Evolutionary conservation across 257 asterid genomes (phyloP).

Genomic region (Eustoma russellianum): DNA sequence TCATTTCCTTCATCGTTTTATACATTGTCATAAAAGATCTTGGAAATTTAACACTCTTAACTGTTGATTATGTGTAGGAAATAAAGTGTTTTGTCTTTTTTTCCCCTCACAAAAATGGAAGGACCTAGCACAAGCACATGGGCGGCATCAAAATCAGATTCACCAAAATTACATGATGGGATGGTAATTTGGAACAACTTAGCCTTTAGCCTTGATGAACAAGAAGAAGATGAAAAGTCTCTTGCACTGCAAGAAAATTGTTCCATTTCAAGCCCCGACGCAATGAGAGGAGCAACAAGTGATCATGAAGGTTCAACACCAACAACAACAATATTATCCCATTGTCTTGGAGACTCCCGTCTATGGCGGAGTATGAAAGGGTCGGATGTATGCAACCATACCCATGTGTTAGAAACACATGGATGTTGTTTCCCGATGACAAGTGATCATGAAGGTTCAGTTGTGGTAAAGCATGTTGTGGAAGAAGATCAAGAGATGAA

Average conservation of each 20-base stretch:
- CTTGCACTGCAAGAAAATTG: neutral
- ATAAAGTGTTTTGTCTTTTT: no score
- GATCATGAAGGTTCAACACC: neutral
- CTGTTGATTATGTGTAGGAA: no score
- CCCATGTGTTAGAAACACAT: no score
- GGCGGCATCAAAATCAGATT: neutral
- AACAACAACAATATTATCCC: no score
- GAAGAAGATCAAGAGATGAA: conserved; percentile 2
- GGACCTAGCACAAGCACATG: neutral
- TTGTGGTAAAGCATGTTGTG: neutral
- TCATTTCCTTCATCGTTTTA: no score
- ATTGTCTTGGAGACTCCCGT: no score
- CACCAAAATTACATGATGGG: neutral
- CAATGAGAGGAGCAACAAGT: neutral
- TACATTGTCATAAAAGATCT: no score
- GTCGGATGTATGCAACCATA: no score
- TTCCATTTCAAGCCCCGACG: neutral
- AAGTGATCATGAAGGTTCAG: neutral
- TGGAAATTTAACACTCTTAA: no score
- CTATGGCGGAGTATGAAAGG: no score
- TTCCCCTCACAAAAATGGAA: neutral
- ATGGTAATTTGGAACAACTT: conserved; percentile 10
- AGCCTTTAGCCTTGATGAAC: neutral
- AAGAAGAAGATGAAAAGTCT: neutral
- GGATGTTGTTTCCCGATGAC: no score